Conservation (phyloP, 345 rosid species). For the Garcia nutans region DNA sequence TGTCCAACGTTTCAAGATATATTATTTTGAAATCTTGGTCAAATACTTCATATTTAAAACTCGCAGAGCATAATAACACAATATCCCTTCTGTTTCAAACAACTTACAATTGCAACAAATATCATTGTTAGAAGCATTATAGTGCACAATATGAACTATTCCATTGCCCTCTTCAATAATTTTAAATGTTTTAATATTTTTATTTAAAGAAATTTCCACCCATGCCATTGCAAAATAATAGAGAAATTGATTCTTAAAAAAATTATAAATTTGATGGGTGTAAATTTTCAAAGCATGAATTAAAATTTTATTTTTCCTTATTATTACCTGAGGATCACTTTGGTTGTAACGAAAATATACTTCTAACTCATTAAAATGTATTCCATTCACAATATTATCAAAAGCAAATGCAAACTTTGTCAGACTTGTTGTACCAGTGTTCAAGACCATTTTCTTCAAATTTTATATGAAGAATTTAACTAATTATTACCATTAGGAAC, state of each 20-base stretch:
- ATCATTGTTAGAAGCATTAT: too few species aligned
- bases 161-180: too few species aligned
- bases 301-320: too few species aligned
- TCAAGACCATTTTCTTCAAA: not conserved
- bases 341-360: too few species aligned
- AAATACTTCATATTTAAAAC: not conserved
- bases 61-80: conserved; percentile 4
- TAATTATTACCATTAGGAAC: not conserved
- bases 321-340: too few species aligned
- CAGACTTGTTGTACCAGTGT: not conserved
- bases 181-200: not conserved
- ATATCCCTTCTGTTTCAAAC: conserved; percentile 5
- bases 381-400: not conserved
- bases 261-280: too few species aligned
- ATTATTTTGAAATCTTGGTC: not conserved
- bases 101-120: not conserved
- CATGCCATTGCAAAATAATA: not conserved
- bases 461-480: not conserved
- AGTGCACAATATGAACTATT: too few species aligned
- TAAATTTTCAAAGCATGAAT: too few species aligned
- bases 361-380: too few species aligned
- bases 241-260: too few species aligned
- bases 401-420: not conserved
- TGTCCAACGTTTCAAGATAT: not conserved
- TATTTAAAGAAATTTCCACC: not conserved